A percentile compares a stretch with the other conserved stretches of the same genome.
phyloP scores from a whole-genome alignment of 2,329 filamentous ascomycete genomes.

The Aspergillus fructus region DNA sequence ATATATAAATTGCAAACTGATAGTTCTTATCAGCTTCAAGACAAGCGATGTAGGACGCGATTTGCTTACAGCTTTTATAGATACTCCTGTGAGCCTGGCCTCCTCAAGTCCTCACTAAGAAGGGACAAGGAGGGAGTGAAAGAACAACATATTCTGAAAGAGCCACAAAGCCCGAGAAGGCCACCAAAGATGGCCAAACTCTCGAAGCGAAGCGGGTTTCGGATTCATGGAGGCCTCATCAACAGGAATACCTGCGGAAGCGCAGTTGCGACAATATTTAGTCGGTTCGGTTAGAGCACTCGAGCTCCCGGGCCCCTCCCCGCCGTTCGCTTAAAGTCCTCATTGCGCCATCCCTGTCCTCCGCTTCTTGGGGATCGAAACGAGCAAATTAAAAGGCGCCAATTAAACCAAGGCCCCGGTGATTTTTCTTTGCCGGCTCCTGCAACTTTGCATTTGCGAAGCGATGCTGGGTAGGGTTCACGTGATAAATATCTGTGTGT shows the following conservation, averaged over 20 bases:
- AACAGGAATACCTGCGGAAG: neutral
- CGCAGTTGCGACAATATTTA: neutral
- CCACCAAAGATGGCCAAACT: neutral
- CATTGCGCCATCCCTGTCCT: neutral
- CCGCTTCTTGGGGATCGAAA: neutral
- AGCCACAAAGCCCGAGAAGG: neutral
- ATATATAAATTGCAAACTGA: slow-evolving; percentile 10
- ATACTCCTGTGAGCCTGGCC: neutral
- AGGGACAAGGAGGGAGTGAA: neutral
- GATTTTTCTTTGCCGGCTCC: too few species aligned
- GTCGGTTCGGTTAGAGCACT: neutral
- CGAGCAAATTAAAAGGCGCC: neutral
- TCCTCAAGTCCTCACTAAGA: neutral
- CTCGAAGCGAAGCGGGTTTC: neutral
- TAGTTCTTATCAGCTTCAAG: neutral
- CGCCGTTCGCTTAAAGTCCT: neutral
- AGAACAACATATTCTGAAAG: neutral
- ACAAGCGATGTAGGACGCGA: neutral
- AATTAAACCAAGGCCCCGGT: too few species aligned
- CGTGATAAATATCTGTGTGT: neutral
- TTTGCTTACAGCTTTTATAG: neutral
- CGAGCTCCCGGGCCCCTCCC: too few species aligned
- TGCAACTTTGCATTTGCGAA: neutral
- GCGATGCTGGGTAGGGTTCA: neutral
- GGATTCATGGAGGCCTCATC: neutral